Evolutionary conservation across 345 rosid species (phyloP).

Genomic region (Dimocarpus longan): DNA sequence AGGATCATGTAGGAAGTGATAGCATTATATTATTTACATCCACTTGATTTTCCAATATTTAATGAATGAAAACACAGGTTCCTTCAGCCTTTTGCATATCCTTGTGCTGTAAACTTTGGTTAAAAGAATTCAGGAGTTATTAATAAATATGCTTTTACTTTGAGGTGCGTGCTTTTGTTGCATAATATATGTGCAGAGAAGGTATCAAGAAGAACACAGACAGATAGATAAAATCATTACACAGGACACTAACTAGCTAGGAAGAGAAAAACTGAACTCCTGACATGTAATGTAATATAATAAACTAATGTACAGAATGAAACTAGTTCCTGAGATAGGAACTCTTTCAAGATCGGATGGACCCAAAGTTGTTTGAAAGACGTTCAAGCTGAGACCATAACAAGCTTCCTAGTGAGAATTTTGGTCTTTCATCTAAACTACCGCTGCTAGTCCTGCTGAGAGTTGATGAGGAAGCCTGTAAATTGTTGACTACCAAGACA

Average conservation of each 20-base stretch:
- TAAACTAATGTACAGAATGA: background rate
- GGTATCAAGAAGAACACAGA: background rate
- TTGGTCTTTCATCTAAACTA: conserved; percentile 39
- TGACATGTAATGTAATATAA: background rate
- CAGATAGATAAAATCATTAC: conserved; percentile 6
- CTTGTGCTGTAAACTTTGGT: background rate
- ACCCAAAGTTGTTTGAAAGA: conserved; percentile 55
- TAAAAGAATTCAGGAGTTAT: too few relatives aligned
- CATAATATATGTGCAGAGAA: background rate
- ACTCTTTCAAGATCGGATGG: conserved; percentile 39
- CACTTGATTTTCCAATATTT: background rate
- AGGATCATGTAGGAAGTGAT: background rate
- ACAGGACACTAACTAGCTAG: background rate
- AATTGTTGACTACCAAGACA: conserved; percentile 41
- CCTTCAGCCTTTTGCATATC: background rate
- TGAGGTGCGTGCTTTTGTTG: background rate
- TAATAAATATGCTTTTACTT: background rate
- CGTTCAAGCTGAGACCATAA: conserved; percentile 78
- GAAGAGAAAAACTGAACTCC: background rate
- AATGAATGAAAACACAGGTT: background rate
- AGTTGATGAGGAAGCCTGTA: conserved; percentile 32
- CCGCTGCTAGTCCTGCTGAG: conserved; percentile 28
- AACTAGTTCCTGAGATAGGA: conserved; percentile 4
- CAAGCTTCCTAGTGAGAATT: conserved; percentile 57
- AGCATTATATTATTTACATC: too few relatives aligned